Conservation (phyloP, 129 eudicot genomes). For the Chrysanthemum seticuspe region DNA sequence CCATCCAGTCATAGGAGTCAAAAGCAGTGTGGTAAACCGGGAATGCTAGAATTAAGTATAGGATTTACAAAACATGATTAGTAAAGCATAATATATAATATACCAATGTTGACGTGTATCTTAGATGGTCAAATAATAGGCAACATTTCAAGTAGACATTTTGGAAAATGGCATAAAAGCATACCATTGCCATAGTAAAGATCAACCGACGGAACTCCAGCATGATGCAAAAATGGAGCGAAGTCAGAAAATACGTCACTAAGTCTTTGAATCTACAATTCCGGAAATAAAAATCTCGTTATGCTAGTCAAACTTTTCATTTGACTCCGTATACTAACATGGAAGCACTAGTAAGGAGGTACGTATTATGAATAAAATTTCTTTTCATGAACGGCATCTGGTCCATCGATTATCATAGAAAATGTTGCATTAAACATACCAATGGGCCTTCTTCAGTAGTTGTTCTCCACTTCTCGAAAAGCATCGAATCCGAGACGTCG, state of each 20-base stretch:
- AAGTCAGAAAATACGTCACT: constrained; percentile 87
- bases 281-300: constrained; percentile 13
- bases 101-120: background rate
- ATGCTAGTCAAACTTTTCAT: constrained; percentile 10
- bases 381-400: constrained; percentile 6
- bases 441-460: constrained; percentile 42
- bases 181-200: constrained; percentile 84
- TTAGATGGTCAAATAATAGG: background rate
- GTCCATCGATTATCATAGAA: constrained; percentile 11
- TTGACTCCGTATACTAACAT: background rate
- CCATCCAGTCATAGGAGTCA: constrained; percentile 93
- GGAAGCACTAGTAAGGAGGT: background rate
- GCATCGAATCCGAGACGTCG: constrained; percentile 39
- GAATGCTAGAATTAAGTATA: constrained; percentile 47
- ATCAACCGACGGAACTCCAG: constrained; percentile 87
- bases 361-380: background rate
- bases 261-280: constrained; percentile 77
- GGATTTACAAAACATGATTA: constrained; percentile 13
- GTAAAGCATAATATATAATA: background rate
- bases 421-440: constrained; percentile 50
- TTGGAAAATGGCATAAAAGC: background rate
- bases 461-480: constrained; percentile 64
- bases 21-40: constrained; percentile 97
- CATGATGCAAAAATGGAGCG: constrained; percentile 95
- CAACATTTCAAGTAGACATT: background rate